These are phyloP conservation scores for Saturnispora diversa DNA, from an alignment of 805 yeast species.

Conservation along the genomic window DNA sequence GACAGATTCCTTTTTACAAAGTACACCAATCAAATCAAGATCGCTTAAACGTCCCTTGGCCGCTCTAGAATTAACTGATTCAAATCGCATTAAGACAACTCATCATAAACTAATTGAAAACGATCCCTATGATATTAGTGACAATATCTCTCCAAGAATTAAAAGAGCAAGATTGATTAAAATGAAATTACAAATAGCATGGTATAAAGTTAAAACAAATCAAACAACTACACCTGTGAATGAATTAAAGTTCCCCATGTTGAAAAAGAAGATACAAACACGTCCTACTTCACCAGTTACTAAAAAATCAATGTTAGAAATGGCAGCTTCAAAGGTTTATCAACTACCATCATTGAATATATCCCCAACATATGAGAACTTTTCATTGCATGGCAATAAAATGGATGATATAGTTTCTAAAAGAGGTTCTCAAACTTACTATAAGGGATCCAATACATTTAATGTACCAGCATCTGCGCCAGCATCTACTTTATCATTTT, in stretches of 20 bases:
- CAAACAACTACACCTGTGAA: conserved; percentile 32
- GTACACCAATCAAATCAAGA: conserved; percentile 8
- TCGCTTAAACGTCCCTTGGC: not conserved
- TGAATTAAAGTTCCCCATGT: conserved; percentile 23
- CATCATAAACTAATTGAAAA: conserved; percentile 1
- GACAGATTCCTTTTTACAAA: conserved; percentile 1
- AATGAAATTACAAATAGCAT: conserved; percentile 43
- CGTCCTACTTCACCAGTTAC: not conserved
- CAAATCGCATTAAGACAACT: too few species aligned
- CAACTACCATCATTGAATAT: not conserved
- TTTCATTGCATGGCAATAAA: not conserved
- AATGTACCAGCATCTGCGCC: conserved; percentile 18
- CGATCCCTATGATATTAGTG: conserved; percentile 6
- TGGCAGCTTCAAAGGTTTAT: conserved; percentile 6
- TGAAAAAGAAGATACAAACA: not conserved
- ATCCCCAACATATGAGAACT: not conserved
- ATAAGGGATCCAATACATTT: not conserved
- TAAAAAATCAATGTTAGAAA: conserved; percentile 6
- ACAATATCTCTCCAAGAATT: conserved; percentile 20
- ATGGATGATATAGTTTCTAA: conserved; percentile 7
- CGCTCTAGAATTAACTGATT: not conserved
- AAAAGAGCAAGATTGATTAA: conserved; percentile 36
- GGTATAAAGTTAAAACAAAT: conserved; percentile 43
- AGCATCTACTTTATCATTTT: conserved; percentile 16
- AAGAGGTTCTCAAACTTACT: not conserved